Evolutionary conservation across 768 basidiomycete genomes (phyloP).

Genomic region (Daedaleopsis nitida): DNA sequence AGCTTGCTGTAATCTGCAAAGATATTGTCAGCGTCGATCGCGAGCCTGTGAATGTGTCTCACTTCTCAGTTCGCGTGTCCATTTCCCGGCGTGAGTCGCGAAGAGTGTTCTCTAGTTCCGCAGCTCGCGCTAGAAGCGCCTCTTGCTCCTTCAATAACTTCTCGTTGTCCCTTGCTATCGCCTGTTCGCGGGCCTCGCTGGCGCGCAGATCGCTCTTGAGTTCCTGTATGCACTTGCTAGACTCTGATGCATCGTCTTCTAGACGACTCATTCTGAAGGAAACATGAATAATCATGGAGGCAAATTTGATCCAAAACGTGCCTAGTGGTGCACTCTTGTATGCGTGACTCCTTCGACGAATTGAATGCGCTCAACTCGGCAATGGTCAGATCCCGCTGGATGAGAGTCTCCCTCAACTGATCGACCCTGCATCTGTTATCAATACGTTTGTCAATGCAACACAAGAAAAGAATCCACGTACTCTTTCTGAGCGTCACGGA

Average conservation of each 20-base stretch:
- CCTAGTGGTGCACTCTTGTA: neutral
- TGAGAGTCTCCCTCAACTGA: neutral
- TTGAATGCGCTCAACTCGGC: neutral
- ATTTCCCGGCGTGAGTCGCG: conserved; percentile 1
- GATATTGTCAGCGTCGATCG: neutral
- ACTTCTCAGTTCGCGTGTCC: conserved; percentile 20
- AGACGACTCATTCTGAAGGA: neutral
- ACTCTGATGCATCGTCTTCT: neutral
- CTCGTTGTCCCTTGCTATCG: neutral
- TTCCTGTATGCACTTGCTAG: conserved; percentile 2
- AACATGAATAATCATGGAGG: neutral
- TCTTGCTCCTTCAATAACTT: neutral
- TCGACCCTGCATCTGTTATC: neutral
- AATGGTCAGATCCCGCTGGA: conserved; percentile 9
- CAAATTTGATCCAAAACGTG: neutral
- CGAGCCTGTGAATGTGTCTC: neutral
- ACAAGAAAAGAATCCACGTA: neutral
- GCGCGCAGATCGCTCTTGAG: conserved; percentile 15
- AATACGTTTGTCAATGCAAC: neutral
- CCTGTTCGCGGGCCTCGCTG: conserved; percentile 12
- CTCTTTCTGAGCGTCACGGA: conserved; percentile 14
- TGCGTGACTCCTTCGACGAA: neutral
- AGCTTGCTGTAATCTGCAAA: conserved; percentile 20
- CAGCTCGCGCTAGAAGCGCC: neutral
- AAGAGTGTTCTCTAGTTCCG: neutral